These are phyloP conservation scores for Pleurotus eryngii DNA, from an alignment of 768 basidiomycete species.

Conservation along the genomic window DNA sequence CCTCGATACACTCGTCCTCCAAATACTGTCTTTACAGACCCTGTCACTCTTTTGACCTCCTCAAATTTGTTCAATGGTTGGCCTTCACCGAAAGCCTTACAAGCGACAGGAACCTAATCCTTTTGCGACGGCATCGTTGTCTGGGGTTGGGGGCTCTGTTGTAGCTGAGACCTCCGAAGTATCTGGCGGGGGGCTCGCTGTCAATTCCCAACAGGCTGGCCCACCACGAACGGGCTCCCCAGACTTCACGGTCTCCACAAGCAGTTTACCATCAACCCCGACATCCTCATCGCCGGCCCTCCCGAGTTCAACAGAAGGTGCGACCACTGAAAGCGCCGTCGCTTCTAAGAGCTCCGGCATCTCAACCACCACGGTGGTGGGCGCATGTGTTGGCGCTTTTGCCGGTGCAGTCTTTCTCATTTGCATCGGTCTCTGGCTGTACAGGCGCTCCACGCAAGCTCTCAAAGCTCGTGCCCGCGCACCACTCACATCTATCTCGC, in stretches of 20 bases:
- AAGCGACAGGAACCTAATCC: not conserved
- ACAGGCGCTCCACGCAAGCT: slow-evolving; percentile 44
- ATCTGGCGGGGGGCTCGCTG: not conserved
- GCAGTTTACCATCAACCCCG: not conserved
- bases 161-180: not conserved
- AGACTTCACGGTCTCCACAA: not conserved
- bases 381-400: slow-evolving; percentile 60
- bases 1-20: not conserved
- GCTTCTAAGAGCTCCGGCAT: slow-evolving; percentile 20
- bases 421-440: slow-evolving; percentile 51
- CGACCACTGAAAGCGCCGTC: not conserved
- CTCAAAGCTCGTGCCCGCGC: slow-evolving; percentile 28
- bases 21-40: slow-evolving; percentile 1
- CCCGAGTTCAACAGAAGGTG: not conserved
- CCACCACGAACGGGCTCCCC: not conserved
- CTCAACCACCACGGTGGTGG: slow-evolving; percentile 54
- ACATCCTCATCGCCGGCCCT: not conserved
- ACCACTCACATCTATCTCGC: slow-evolving; percentile 25
- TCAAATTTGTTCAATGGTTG: not conserved
- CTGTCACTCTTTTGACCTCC: slow-evolving; percentile 6
- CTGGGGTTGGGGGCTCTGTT: not conserved
- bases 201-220: too few species aligned
- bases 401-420: slow-evolving; percentile 49
- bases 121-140: not conserved
- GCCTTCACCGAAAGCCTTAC: slow-evolving; percentile 1